Evolutionary conservation across 176 grass and related monocot species (phyloP), one percentile per base, ranked within the genome.

Genomic region (Tuctoria greenei): DNA sequence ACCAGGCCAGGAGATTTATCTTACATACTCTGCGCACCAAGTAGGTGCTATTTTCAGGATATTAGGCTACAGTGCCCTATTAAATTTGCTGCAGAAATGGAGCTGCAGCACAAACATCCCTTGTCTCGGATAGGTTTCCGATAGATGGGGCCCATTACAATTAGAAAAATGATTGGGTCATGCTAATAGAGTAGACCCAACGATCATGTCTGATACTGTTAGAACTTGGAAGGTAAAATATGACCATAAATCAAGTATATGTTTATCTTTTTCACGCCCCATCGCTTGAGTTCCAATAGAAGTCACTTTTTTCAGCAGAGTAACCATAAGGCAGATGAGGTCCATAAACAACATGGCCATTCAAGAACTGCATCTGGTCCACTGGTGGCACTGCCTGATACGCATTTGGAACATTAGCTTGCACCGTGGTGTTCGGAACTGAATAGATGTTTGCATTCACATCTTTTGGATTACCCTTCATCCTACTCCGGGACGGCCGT

Each of bases 271-370:
- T 45, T 84, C 62, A 78, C 13, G 65, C 40, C 72, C 61, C 69
- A 4, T 78, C 76, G 63, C 72, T 93, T 67, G 90, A 78, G 68
- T 71, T 88, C 86, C 91, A 86, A 80, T 84, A 86, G 35, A 82
- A 80, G 21, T 89, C 82, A 61, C 76, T 68, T 77, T 74, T 86
- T 82, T 86, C 84, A 45, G 73, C 60, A 0, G 81, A 77, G 82
- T 96, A 92, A 28, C 70, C 68, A 31, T 91, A 89, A 4, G 82
- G 90, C 49, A 88, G 87, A 86, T 79, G 89, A 75, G 93, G 90
- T 76, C 93, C 93, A 84, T 88, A 97, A 61, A 85, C 93, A 66
- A 84, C 75, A 84, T 74, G 78, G 4, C 89, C 87, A 10, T 90
- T 86, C 66, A 93, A 73, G 81, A 76, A 90, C 10, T 62, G 74